Base-by-base conservation (phyloP, 129 eudicot genomes). In the Ambrosia artemisiifolia region DNA sequence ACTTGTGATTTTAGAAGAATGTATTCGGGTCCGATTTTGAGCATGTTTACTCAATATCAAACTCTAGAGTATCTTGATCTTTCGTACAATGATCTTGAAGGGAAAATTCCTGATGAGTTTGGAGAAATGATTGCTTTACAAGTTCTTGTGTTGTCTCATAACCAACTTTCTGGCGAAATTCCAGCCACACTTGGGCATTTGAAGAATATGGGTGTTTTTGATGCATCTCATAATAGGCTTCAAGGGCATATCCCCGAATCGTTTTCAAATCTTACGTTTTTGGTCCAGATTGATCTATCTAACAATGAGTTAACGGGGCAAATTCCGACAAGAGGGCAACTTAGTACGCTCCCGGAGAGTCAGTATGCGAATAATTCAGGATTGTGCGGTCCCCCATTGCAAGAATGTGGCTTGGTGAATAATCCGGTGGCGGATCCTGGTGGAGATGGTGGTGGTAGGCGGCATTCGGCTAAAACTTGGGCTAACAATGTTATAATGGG, bases 11-110 rank as follows among this genome's bases (percentile, higher is more conserved):
- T 93, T 71, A 89, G 92, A 17, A 70, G 96, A 20, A 54, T 93
- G 90, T 93, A 93, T 55, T 89, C 98, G 2, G 98, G 98, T n/a
- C 84, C 96, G 0, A 88, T 93, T 71, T 77, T 93, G 51, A 89
- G 96, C 63, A 74, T 81, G 17, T 93, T 93, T 72, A 93, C 98
- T 0, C 90, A 85, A 46, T 89, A 93, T 66, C 95, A 93, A 62
- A 93, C 98, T 6, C 81, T 93, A 49, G 98, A 93, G 85, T 93
- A 93, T 75, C 98, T 93, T 73, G 98, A 93, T 82, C 89, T 93
- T 76, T 93, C 98, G 10, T 93, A 89, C 73, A 93, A 93, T 66
- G 87, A 87, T 75, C 87, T 93, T 53, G 78, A 74, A 1, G 98
- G 98, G 48, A 84, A 68, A 56, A 87, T 93, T 34, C 96, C 98